Evolutionary conservation across 495 filamentous ascomycete genomes (phyloP).

Genomic region (Hypoxylon perforatum): DNA sequence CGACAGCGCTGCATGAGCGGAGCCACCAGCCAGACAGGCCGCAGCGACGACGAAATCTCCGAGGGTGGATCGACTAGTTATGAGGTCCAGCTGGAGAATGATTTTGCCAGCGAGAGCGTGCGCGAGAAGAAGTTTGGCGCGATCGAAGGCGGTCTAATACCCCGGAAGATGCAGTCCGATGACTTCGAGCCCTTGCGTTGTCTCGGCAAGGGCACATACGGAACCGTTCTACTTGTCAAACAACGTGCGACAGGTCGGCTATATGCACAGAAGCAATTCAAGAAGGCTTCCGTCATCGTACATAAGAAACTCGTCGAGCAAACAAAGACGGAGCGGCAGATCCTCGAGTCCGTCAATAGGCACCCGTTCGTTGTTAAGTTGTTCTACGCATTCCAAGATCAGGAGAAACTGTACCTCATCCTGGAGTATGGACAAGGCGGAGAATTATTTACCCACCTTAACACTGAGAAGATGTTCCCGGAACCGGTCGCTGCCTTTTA

Average conservation of each 20-base stretch:
- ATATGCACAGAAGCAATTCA: slow-evolving; percentile 98
- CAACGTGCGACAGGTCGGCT: slow-evolving; percentile 87
- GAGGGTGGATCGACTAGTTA: slow-evolving; percentile 70
- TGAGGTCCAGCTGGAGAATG: slow-evolving; percentile 86
- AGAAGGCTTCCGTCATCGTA: slow-evolving; percentile 91
- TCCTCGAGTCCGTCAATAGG: slow-evolving; percentile 92
- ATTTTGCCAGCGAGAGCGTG: slow-evolving; percentile 85
- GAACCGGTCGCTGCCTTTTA: slow-evolving; percentile 93
- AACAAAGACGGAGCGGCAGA: slow-evolving; percentile 93
- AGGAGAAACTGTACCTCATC: slow-evolving; percentile 96
- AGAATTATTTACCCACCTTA: slow-evolving; percentile 91
- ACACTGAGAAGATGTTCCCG: slow-evolving; percentile 89
- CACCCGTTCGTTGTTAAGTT: slow-evolving; percentile 98
- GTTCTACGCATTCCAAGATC: slow-evolving; percentile 98
- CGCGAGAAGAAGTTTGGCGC: slow-evolving; percentile 50
- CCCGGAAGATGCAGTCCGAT: slow-evolving; percentile 86
- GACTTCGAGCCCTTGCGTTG: slow-evolving; percentile 96
- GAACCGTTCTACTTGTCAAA: slow-evolving; percentile 91
- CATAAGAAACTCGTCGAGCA: slow-evolving; percentile 95
- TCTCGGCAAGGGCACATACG: slow-evolving; percentile 94
- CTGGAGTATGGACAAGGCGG: slow-evolving; percentile 98
- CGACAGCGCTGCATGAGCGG: slow-evolving; percentile 44
- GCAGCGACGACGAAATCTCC: slow-evolving; percentile 57
- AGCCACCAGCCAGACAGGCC: slow-evolving; percentile 44
- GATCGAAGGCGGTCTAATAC: slow-evolving; percentile 56